A percentile compares a stretch with the other conserved stretches of the same genome.
phyloP scores from a whole-genome alignment of 2,329 filamentous ascomycete genomes.

The Penicillium sp. region DNA sequence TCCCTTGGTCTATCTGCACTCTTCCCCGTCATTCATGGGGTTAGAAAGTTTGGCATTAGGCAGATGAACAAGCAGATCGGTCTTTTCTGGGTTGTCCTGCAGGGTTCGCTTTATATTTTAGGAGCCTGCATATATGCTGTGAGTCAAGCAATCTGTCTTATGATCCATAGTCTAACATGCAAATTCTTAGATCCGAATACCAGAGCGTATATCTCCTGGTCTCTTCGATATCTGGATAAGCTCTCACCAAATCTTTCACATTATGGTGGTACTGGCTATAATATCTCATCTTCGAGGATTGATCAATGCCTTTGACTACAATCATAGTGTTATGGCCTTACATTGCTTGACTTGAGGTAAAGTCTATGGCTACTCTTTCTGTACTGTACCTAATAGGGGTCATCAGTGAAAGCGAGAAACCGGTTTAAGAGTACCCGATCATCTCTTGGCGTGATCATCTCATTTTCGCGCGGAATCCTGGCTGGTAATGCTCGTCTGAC shows the following conservation, averaged over 20 bases:
- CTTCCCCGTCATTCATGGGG: slow-evolving; percentile 16
- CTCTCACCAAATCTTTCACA: slow-evolving; percentile 23
- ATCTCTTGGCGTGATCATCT: too few species aligned
- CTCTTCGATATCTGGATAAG: slow-evolving; percentile 18
- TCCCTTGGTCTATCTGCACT: slow-evolving; percentile 4
- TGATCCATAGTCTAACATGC: slow-evolving; percentile 1
- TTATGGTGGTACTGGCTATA: slow-evolving; percentile 19
- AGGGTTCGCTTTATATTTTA: slow-evolving; percentile 21
- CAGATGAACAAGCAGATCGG: slow-evolving; percentile 24
- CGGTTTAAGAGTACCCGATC: too few species aligned
- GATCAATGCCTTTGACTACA: slow-evolving; percentile 17
- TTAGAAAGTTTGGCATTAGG: slow-evolving; percentile 25
- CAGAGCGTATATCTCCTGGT: slow-evolving; percentile 20
- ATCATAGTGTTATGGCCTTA: too few species aligned
- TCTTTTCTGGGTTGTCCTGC: slow-evolving; percentile 18
- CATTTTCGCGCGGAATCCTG: too few species aligned
- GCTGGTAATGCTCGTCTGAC: too few species aligned
- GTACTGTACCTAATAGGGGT: too few species aligned
- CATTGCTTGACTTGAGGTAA: too few species aligned
- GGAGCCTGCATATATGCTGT: slow-evolving; percentile 27
- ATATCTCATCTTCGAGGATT: slow-evolving; percentile 6
- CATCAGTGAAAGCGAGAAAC: too few species aligned
- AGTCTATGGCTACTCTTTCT: too few species aligned
- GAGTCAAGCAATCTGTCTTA: slow-evolving; percentile 5
- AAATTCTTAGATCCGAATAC: slow-evolving; percentile 17